Conservation (phyloP, 2,329 filamentous ascomycete genomes). For the Clonostachys chloroleuca region DNA sequence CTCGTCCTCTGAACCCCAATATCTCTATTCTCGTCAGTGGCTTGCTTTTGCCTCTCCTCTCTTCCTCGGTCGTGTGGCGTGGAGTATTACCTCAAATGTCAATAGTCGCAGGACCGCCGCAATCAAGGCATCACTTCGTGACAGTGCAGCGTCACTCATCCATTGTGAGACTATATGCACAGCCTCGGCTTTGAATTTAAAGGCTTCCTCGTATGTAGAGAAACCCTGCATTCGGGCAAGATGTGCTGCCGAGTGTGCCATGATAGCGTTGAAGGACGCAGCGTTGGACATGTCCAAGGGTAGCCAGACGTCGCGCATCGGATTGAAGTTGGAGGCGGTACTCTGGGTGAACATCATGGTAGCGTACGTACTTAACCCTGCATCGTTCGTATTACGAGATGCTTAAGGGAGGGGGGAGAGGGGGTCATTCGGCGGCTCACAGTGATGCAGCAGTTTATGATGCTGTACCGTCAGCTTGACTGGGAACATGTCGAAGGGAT, state of each 20-base stretch:
- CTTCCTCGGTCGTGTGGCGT: neutral
- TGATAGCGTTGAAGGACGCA: constrained; percentile 30
- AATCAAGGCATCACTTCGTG: constrained; percentile 20
- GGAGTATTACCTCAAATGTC: constrained; percentile 1
- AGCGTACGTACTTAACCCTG: constrained; percentile 21
- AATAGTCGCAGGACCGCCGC: constrained; percentile 3
- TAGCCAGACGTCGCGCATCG: constrained; percentile 32
- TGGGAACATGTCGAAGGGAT: constrained; percentile 27
- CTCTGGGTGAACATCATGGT: constrained; percentile 22
- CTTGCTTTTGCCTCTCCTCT: neutral
- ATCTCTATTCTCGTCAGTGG: constrained; percentile 1
- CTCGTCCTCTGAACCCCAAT: constrained; percentile 2
- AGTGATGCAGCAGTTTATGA: constrained; percentile 27
- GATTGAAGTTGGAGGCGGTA: constrained; percentile 20
- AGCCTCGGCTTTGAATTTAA: constrained; percentile 25
- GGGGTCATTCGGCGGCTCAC: constrained; percentile 10
- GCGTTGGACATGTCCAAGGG: constrained; percentile 32
- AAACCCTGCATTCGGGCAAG: constrained; percentile 23
- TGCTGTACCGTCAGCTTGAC: constrained; percentile 22
- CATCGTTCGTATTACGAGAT: neutral
- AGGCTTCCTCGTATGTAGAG: constrained; percentile 13
- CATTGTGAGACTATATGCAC: constrained; percentile 23
- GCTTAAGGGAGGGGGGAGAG: neutral
- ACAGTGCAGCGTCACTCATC: constrained; percentile 18
- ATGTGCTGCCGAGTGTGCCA: constrained; percentile 33